These are phyloP conservation scores for Dactylella cylindrospora DNA, from an alignment of 2,329 filamentous ascomycete species.

Conservation along the genomic window DNA sequence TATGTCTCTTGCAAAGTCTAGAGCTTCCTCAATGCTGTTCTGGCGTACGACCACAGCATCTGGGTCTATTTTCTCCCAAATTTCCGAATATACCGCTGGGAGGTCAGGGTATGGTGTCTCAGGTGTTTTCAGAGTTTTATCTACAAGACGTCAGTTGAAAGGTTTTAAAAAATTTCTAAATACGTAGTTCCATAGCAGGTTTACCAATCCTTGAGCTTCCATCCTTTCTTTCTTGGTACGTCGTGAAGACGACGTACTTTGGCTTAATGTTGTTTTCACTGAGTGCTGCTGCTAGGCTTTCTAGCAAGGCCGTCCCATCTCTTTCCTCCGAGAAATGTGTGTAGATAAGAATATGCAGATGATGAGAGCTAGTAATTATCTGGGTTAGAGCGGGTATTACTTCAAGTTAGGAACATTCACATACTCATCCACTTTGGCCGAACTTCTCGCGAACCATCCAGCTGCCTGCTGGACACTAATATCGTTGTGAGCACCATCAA, in stretches of 20 bases:
- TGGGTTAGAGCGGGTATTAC: no score
- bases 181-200: conserved; percentile 3
- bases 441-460: not conserved
- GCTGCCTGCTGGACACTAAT: conserved; percentile 3
- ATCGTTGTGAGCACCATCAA: conserved; percentile 32
- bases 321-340: conserved; percentile 50
- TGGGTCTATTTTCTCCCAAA: conserved; percentile 48
- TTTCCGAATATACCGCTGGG: conserved; percentile 46
- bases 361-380: conserved; percentile 1
- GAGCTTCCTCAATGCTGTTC: conserved; percentile 49
- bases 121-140: conserved; percentile 17
- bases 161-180: conserved; percentile 16
- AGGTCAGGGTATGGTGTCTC: conserved; percentile 46
- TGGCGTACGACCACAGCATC: conserved; percentile 45
- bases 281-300: conserved; percentile 45
- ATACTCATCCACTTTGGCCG: not conserved
- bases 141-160: conserved; percentile 45
- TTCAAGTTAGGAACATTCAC: not conserved
- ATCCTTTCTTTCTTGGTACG: conserved; percentile 49
- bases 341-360: conserved; percentile 50
- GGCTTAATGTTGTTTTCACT: conserved; percentile 17
- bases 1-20: conserved; percentile 45
- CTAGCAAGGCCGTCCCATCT: conserved; percentile 48
- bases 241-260: conserved; percentile 50
- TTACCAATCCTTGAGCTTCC: conserved; percentile 47